Percentiles rank a stretch among this genome's conserved stretches.
phyloP scores from a whole-genome alignment of 2,329 filamentous ascomycete species.

The Pleoardoris graminearum region DNA sequence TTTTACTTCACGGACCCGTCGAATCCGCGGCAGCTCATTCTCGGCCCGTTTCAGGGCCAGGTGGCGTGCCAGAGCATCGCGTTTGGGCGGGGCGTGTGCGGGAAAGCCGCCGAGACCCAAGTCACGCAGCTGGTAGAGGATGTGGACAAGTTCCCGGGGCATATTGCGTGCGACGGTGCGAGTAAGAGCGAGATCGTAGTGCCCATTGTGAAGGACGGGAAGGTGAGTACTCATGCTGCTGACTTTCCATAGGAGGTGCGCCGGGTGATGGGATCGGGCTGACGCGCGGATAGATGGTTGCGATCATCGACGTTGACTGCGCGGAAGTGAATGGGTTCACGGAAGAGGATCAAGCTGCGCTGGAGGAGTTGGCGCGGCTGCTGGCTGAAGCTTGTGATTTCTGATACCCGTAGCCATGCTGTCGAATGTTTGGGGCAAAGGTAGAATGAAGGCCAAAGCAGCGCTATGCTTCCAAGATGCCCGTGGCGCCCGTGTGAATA shows the following conservation, averaged over 20 bases:
- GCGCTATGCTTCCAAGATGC: background rate
- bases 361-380: constrained; percentile 62
- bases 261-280: background rate
- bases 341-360: constrained; percentile 63
- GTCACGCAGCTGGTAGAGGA: constrained; percentile 68
- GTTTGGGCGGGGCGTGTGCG: constrained; percentile 76
- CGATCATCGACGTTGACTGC: constrained; percentile 81
- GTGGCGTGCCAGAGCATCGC: constrained; percentile 76
- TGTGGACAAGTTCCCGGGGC: constrained; percentile 74
- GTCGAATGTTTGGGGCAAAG: background rate
- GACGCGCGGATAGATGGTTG: constrained; percentile 56
- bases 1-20: constrained; percentile 52
- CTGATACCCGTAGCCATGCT: background rate
- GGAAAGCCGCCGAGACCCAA: constrained; percentile 63
- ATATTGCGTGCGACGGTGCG: constrained; percentile 79
- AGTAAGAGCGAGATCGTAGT: constrained; percentile 82
- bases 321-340: constrained; percentile 69
- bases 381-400: constrained; percentile 43
- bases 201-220: constrained; percentile 62
- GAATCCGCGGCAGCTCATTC: constrained; percentile 61
- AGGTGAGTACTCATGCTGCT: constrained; percentile 41
- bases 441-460: background rate
- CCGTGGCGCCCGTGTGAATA: background rate
- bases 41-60: constrained; percentile 80
- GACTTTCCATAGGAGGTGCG: background rate